Conservation (phyloP, 1,284 basidiomycete species). For the Leccinum laetum region DNA sequence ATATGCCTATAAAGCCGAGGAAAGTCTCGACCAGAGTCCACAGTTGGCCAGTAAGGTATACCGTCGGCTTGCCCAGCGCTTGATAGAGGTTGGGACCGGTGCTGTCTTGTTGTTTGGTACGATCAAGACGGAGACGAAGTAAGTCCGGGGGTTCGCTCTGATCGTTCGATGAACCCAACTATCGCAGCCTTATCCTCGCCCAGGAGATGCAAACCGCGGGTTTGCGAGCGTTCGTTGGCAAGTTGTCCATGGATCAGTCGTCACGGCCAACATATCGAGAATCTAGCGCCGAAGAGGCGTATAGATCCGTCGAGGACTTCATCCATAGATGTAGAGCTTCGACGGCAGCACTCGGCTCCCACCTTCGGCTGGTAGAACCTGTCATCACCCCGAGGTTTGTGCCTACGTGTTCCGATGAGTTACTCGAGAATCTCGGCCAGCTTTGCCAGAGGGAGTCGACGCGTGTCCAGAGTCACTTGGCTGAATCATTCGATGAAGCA, state of each 20-base stretch:
- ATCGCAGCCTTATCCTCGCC: conserved; percentile 69
- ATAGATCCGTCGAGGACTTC: conserved; percentile 56
- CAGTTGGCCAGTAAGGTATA: conserved; percentile 67
- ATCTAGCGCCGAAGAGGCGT: conserved; percentile 47
- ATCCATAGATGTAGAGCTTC: conserved; percentile 48
- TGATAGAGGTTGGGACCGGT: conserved; percentile 75
- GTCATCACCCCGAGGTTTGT: conserved; percentile 85
- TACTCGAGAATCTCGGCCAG: conserved; percentile 59
- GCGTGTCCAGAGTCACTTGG: conserved; percentile 74
- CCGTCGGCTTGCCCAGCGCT: conserved; percentile 55
- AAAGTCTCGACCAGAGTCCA: conserved; percentile 64
- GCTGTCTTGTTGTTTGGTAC: conserved; percentile 80
- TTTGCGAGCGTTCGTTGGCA: conserved; percentile 78
- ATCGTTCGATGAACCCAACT: neutral
- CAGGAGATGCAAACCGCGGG: conserved; percentile 70
- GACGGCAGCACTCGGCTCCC: conserved; percentile 39
- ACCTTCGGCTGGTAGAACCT: conserved; percentile 63
- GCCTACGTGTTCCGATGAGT: conserved; percentile 72
- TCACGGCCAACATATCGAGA: conserved; percentile 74
- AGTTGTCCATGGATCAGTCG: conserved; percentile 84
- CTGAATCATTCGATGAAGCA: conserved; percentile 74
- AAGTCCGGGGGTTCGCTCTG: conserved; percentile 20
- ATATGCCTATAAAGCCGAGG: conserved; percentile 80
- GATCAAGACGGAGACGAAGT: conserved; percentile 81
- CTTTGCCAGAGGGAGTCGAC: conserved; percentile 46